Conservation (phyloP, 1,284 basidiomycete species). For the Retiboletus flavoniger region DNA sequence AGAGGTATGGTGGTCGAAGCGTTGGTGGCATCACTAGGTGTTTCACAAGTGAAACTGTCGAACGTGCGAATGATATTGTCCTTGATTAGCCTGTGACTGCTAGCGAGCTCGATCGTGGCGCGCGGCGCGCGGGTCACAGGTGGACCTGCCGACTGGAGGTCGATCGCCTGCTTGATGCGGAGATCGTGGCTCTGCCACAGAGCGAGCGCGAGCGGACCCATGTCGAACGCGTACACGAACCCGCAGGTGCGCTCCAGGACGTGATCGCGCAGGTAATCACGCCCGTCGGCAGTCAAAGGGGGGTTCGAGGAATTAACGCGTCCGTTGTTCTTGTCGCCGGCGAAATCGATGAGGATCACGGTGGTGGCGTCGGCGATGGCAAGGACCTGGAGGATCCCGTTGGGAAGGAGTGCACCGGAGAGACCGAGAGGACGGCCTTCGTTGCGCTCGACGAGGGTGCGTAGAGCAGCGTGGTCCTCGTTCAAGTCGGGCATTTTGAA, state of each 20-base stretch:
- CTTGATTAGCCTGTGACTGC: conserved; percentile 33
- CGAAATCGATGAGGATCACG: conserved; percentile 30
- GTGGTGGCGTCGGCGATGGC: conserved; percentile 31
- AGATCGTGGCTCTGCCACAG: conserved; percentile 36
- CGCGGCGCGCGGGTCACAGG: conserved; percentile 40
- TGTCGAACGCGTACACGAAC: conserved; percentile 43
- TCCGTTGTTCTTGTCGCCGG: conserved; percentile 35
- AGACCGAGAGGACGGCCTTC: conserved; percentile 35
- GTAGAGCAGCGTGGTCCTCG: conserved; percentile 23
- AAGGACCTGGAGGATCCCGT: conserved; percentile 25
- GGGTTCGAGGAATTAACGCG: conserved; percentile 27
- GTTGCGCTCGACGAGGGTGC: conserved; percentile 30
- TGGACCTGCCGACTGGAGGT: conserved; percentile 53
- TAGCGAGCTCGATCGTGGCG: conserved; percentile 43
- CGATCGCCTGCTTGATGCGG: conserved; percentile 44
- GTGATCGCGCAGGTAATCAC: conserved; percentile 29
- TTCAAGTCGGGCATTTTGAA: conserved; percentile 24
- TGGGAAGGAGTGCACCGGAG: conserved; percentile 21
- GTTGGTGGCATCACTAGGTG: neutral
- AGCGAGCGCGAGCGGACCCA: conserved; percentile 39
- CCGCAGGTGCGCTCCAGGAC: conserved; percentile 39
- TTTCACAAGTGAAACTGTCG: conserved; percentile 37
- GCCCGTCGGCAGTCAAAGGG: conserved; percentile 15
- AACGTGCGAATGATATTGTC: conserved; percentile 47
- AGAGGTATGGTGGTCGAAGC: conserved; percentile 29